Evolutionary conservation across 129 eudicot species (phyloP).

Genomic region (Flaveria ramosissima): DNA sequence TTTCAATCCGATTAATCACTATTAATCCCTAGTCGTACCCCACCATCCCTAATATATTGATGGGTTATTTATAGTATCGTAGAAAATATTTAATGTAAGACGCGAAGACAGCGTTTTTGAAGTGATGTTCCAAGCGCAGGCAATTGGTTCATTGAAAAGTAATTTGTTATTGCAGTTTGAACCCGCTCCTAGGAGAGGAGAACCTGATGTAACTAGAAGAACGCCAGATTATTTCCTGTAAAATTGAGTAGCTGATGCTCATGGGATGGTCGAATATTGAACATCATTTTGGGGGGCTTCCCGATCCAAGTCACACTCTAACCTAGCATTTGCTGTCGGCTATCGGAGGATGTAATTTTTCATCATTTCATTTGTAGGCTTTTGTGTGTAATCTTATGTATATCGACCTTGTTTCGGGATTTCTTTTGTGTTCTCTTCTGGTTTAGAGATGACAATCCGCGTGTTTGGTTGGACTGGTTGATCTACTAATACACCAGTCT

Average conservation of each 20-base stretch:
- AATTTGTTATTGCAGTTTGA: conserved; percentile 63
- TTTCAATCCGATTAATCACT: too few relatives aligned
- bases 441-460: not conserved
- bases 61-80: not conserved
- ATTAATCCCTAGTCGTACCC: too few relatives aligned
- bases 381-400: conserved; percentile 22
- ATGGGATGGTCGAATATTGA: conserved; percentile 26
- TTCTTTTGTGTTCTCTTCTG: not conserved
- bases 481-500: not conserved
- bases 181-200: conserved; percentile 98
- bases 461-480: not conserved
- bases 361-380: not conserved
- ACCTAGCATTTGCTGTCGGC: conserved; percentile 29
- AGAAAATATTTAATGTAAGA: not conserved
- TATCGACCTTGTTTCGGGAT: not conserved
- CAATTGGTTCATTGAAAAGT: not conserved
- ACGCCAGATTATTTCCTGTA: conserved; percentile 87
- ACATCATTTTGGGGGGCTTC: conserved; percentile 6
- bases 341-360: conserved; percentile 29
- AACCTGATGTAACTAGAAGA: conserved; percentile 90
- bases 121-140: not conserved
- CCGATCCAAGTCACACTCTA: conserved; percentile 34
- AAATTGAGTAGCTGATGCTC: conserved; percentile 12
- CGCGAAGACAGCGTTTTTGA: not conserved
- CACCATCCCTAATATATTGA: not conserved